Evolutionary conservation across 805 yeast genomes (phyloP).

Genomic region (Kazachstania africana): DNA sequence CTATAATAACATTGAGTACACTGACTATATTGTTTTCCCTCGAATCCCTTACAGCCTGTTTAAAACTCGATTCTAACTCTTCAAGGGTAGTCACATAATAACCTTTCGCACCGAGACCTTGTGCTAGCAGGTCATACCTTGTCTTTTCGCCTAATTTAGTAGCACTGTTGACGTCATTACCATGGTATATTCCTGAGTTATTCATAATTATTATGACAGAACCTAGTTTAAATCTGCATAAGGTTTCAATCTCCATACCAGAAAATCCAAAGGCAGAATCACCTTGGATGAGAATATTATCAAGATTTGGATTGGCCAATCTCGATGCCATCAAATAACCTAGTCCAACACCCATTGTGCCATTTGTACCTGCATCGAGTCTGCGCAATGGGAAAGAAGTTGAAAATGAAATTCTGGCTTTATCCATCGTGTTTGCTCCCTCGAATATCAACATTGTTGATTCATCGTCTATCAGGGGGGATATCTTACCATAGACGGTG

Average conservation of each 20-base stretch:
- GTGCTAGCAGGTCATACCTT: conserved; percentile 44
- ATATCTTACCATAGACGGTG: conserved; percentile 39
- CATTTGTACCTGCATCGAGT: conserved; percentile 65
- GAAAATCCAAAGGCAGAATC: conserved; percentile 73
- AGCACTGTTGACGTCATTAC: conserved; percentile 29
- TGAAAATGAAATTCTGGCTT: conserved; percentile 51
- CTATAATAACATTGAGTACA: conserved; percentile 50
- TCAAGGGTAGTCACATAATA: conserved; percentile 31
- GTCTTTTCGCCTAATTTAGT: conserved; percentile 49
- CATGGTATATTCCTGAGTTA: conserved; percentile 64
- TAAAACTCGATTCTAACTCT: conserved; percentile 28
- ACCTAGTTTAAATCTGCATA: conserved; percentile 42
- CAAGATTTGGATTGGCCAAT: conserved; percentile 30
- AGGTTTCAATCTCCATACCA: conserved; percentile 63
- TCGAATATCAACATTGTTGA: conserved; percentile 42
- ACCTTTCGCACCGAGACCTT: conserved; percentile 48
- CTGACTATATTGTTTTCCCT: conserved; percentile 26
- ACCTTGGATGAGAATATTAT: conserved; percentile 53
- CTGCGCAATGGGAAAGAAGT: conserved; percentile 40
- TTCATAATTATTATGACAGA: conserved; percentile 55
- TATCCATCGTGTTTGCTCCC: conserved; percentile 74
- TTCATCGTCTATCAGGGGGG: conserved; percentile 29
- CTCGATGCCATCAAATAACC: conserved; percentile 62
- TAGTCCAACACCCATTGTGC: conserved; percentile 67
- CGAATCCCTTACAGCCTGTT: conserved; percentile 27